These are phyloP conservation scores for Pythium monospermum DNA, from an alignment of 352 stramenopile species.

Conservation along the genomic window DNA sequence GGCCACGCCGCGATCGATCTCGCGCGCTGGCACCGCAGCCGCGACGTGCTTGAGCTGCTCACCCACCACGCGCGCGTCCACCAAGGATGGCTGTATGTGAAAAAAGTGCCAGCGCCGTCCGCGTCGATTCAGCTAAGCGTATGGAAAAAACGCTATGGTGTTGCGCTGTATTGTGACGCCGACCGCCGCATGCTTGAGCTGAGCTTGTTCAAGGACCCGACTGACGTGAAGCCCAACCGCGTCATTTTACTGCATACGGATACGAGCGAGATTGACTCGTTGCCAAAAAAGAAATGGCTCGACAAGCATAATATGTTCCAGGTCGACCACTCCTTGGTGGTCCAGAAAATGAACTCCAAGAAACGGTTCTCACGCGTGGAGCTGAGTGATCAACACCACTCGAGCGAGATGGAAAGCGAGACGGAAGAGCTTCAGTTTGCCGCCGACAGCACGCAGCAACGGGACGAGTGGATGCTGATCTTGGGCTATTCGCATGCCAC, in stretches of 20 bases:
- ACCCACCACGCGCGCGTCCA: constrained; percentile 41
- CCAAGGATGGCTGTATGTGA: constrained; percentile 54
- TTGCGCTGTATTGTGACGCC: constrained; percentile 47
- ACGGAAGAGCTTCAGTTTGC: too few relatives aligned
- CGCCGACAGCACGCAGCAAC: too few relatives aligned
- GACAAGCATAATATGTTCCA: constrained; percentile 43
- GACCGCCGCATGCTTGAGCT: constrained; percentile 43
- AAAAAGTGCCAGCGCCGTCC: constrained; percentile 6
- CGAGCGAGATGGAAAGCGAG: too few relatives aligned
- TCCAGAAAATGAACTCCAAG: constrained; percentile 38
- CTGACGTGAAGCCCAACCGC: constrained; percentile 31
- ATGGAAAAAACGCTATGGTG: constrained; percentile 64
- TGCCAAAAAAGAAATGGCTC: constrained; percentile 22
- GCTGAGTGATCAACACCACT: too few relatives aligned
- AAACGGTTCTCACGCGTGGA: too few relatives aligned
- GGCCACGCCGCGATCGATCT: constrained; percentile 59
- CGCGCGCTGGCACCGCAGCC: constrained; percentile 40
- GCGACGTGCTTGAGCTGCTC: constrained; percentile 35
- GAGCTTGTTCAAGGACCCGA: constrained; percentile 39
- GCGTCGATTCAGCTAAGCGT: constrained; percentile 18
- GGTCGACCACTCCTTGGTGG: constrained; percentile 30
- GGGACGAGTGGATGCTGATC: too few relatives aligned
- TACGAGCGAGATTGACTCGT: constrained; percentile 21
- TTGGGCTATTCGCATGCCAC: too few relatives aligned
- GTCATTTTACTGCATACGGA: constrained; percentile 39